Evolutionary conservation across 768 basidiomycete species (phyloP).

Genomic region (Phanerodontia chrysosporium): DNA sequence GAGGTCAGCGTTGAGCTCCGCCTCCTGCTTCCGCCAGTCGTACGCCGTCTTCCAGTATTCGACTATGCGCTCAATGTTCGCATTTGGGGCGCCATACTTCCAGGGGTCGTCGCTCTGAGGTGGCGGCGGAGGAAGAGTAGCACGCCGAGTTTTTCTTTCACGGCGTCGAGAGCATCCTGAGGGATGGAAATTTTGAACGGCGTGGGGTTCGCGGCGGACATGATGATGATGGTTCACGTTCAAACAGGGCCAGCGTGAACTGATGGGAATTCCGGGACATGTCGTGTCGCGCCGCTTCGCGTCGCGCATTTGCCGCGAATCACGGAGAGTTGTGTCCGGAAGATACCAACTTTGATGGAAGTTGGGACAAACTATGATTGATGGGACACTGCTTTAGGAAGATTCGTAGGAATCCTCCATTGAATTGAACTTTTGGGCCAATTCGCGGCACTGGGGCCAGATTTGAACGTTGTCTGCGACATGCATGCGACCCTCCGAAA

Average conservation of each 20-base stretch:
- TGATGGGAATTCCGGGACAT: too few species aligned
- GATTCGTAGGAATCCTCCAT: too few species aligned
- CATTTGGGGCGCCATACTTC: conserved; percentile 36
- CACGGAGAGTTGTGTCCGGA: too few species aligned
- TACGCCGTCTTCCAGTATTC: conserved; percentile 48
- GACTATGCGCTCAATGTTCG: conserved; percentile 44
- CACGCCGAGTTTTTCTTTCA: conserved; percentile 45
- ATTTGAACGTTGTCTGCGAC: too few species aligned
- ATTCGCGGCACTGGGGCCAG: too few species aligned
- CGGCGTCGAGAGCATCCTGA: conserved; percentile 34
- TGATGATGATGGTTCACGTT: neutral
- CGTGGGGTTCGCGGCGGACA: conserved; percentile 5
- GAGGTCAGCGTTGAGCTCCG: conserved; percentile 42
- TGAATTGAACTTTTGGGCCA: too few species aligned
- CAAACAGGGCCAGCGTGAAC: neutral
- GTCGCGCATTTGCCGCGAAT: too few species aligned
- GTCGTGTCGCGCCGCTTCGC: too few species aligned
- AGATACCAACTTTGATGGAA: too few species aligned
- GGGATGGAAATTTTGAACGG: conserved; percentile 47
- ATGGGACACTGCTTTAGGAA: too few species aligned
- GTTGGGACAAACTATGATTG: too few species aligned
- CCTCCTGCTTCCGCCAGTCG: conserved; percentile 54
- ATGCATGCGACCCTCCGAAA: too few species aligned
- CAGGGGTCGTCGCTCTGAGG: conserved; percentile 28
- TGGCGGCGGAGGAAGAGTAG: conserved; percentile 36